Evolutionary conservation across 129 eudicot genomes (phyloP).

Genomic region (Scalesia atractyloides): DNA sequence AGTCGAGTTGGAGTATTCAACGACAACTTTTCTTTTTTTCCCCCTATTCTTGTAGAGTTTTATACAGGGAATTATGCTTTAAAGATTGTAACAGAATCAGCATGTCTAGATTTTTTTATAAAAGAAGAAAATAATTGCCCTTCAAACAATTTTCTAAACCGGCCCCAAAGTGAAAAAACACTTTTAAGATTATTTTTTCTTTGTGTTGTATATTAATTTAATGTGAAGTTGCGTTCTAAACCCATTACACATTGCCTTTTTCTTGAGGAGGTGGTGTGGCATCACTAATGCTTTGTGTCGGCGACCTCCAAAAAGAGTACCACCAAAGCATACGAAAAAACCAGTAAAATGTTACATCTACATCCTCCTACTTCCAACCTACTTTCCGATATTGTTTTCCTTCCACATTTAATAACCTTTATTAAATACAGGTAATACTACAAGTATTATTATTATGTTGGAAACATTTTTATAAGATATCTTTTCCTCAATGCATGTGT

Average conservation of each 20-base stretch:
- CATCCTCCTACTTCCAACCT: conserved; percentile 28
- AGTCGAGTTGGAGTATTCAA: no score
- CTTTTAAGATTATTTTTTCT: conserved; percentile 20
- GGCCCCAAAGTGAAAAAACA: background rate
- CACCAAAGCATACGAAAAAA: conserved; percentile 33
- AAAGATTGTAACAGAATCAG: no score
- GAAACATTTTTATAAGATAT: background rate
- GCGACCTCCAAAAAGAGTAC: conserved; percentile 27
- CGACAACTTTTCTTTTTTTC: no score
- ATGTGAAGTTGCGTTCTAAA: conserved; percentile 31
- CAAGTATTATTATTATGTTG: background rate
- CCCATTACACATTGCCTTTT: conserved; percentile 18
- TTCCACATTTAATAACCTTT: background rate
- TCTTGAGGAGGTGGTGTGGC: conserved; percentile 24
- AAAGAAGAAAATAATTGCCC: background rate
- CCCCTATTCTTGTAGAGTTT: no score
- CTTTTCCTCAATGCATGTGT: background rate
- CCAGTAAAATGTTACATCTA: conserved; percentile 28
- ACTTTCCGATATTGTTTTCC: conserved; percentile 11
- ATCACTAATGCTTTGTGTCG: conserved; percentile 33
- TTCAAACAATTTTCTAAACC: background rate
- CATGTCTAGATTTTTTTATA: no score
- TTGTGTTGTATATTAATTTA: background rate
- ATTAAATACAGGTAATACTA: background rate
- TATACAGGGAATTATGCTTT: no score